Evolutionary conservation across 306 rosid species (phyloP).

Genomic region (Medicago arabica): DNA sequence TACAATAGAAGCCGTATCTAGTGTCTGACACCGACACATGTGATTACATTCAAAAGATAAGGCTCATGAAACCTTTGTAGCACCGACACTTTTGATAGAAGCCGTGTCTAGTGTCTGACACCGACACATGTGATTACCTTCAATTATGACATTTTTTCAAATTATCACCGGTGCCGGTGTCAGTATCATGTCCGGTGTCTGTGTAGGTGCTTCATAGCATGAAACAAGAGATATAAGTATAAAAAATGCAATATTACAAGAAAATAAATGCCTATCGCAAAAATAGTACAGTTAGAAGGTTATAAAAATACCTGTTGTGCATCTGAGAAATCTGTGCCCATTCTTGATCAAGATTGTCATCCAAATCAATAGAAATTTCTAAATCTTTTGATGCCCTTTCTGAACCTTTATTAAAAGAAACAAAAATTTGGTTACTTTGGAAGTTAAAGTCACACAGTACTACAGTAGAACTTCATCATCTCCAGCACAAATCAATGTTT

Average conservation of each 20-base stretch:
- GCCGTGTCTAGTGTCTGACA: too few species aligned
- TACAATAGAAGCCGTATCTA: too few species aligned
- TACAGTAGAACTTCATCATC: not conserved
- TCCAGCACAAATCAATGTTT: conserved; percentile 10
- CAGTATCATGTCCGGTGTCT: too few species aligned
- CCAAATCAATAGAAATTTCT: conserved; percentile 52
- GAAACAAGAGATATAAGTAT: conserved; percentile 28
- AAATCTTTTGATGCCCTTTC: conserved; percentile 48
- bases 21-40: too few species aligned
- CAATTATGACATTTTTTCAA: too few species aligned
- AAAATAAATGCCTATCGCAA: conserved; percentile 26
- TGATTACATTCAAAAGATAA: not conserved
- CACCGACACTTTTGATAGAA: too few species aligned
- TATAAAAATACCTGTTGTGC: conserved; percentile 62
- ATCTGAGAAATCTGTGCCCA: conserved; percentile 70
- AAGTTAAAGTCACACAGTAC: not conserved
- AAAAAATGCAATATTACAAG: conserved; percentile 1
- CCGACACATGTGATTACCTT: too few species aligned
- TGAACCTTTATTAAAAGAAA: conserved; percentile 46
- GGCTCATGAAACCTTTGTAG: not conserved
- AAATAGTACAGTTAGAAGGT: conserved; percentile 23
- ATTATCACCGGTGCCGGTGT: too few species aligned
- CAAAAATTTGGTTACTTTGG: conserved; percentile 29
- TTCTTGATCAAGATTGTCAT: conserved; percentile 61
- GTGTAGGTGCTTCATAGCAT: too few species aligned